phyloP scores from a whole-genome alignment of 306 rosid genomes.

The Senna siamea region DNA sequence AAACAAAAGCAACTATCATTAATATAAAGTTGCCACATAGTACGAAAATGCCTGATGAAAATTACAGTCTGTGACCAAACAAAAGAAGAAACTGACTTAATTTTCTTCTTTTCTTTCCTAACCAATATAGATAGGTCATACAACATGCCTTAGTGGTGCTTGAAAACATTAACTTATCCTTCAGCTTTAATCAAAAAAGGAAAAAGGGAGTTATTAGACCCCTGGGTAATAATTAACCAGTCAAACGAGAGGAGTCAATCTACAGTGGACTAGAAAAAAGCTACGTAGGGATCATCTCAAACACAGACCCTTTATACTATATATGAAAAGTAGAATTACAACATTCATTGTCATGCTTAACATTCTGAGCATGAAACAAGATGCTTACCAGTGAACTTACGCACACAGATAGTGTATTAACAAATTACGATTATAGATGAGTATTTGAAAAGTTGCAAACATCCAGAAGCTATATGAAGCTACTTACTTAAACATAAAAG shows the following conservation, averaged over 20 bases:
- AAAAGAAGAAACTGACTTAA: slow-evolving; percentile 6
- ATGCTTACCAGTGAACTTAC: background rate
- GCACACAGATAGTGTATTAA: background rate
- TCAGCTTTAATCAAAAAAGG: slow-evolving; percentile 21
- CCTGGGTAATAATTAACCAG: background rate
- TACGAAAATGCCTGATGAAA: background rate
- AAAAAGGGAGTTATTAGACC: slow-evolving; percentile 17
- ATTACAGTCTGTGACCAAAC: slow-evolving; percentile 9
- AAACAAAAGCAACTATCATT: slow-evolving; percentile 21
- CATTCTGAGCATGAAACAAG: slow-evolving; percentile 18
- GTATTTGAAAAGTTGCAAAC: background rate
- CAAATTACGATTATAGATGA: slow-evolving; percentile 9
- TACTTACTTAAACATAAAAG: background rate
- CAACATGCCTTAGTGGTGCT: slow-evolving; percentile 1
- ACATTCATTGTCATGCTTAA: background rate
- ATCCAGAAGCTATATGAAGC: slow-evolving; percentile 7
- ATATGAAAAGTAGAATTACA: background rate
- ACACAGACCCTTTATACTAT: slow-evolving; percentile 13
- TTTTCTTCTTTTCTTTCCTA: background rate
- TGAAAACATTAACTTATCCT: slow-evolving; percentile 27
- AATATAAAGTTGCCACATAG: slow-evolving; percentile 10
- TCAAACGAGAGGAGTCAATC: background rate
- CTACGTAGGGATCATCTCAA: background rate
- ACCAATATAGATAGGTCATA: background rate
- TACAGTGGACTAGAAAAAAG: slow-evolving; percentile 20